Base-by-base conservation (phyloP, 1,284 basidiomycete genomes). In the Trichosporon sp. region DNA sequence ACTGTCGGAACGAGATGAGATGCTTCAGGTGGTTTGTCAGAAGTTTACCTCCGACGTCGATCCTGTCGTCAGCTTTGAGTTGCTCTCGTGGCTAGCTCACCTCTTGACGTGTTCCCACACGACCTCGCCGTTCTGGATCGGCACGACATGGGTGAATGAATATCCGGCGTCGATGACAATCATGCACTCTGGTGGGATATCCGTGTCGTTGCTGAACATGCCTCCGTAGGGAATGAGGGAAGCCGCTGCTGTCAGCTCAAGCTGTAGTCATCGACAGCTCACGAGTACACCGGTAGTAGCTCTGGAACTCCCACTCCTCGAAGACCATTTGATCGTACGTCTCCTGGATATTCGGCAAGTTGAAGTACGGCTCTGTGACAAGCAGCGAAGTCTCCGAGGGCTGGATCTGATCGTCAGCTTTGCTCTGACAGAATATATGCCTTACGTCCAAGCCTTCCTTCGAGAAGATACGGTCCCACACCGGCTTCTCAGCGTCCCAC, bases 1-100 rank as follows among this genome's bases (percentile, higher is more conserved):
- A 95, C 74, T 98, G 95, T 32, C 92, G 87, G 78, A 92, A 97
- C 11, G 92, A 95, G 11, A 95, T 86, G 58, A 94, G 84, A 75
- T 95, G 91, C 74, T 97, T 96, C 34, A 98, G 84, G 60, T 95
- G 90, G 80, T 96, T 97, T 27, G 95, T 97, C 62, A 98, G 80
- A 13, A 97, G 84, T 80, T 96, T 96, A 59, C 95, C 95, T 59
- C 94, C 94, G 29, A 96, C 86, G 71, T 96, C 92, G 74, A 97
- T 86, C 69, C 94, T 94, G 73, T 10, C 19, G 60, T 64, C 40
- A 66, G 63, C 62, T 37, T n/a, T 61, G 13, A 0, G 13, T 44
- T n/a, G 37, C 2, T 14, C 29, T 11, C 10, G 6, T 31, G 25
- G 14, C 9, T 9, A 44, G 13, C 33, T 23, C 58, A 91, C 92